These are phyloP conservation scores for Hyaloscypha hepaticicola DNA, from an alignment of 495 filamentous ascomycete species.

Conservation along the genomic window DNA sequence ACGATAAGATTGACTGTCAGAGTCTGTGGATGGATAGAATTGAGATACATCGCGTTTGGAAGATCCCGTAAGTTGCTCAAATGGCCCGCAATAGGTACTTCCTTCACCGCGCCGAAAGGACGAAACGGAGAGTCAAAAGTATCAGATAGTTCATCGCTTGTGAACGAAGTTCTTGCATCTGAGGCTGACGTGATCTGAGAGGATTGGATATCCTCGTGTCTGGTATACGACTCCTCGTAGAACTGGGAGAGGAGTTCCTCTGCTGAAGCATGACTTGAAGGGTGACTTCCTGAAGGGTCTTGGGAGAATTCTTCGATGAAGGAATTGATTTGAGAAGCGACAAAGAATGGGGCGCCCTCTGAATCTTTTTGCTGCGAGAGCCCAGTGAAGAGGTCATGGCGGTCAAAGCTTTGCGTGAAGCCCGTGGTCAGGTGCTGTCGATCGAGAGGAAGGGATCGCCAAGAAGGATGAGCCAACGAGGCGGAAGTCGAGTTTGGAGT, in stretches of 20 bases:
- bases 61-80: slow-evolving; percentile 69
- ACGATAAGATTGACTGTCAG: slow-evolving; percentile 76
- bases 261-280: slow-evolving; percentile 16
- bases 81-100: slow-evolving; percentile 29
- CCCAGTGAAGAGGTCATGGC: slow-evolving; percentile 38
- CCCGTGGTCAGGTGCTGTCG: slow-evolving; percentile 39
- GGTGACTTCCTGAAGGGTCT: slow-evolving; percentile 28
- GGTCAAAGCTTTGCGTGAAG: slow-evolving; percentile 44
- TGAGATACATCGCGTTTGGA: slow-evolving; percentile 66
- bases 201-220: slow-evolving; percentile 56
- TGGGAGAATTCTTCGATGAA: slow-evolving; percentile 27
- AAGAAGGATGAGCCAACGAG: slow-evolving; percentile 37
- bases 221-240: slow-evolving; percentile 69
- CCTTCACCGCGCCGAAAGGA: neutral
- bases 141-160: slow-evolving; percentile 14
- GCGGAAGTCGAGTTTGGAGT: slow-evolving; percentile 24
- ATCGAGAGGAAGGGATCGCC: slow-evolving; percentile 48
- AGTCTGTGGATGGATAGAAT: slow-evolving; percentile 72
- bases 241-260: slow-evolving; percentile 57
- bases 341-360: slow-evolving; percentile 49
- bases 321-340: slow-evolving; percentile 38
- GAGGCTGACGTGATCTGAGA: slow-evolving; percentile 45
- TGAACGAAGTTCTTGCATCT: slow-evolving; percentile 14
- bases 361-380: slow-evolving; percentile 40
- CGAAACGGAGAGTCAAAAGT: slow-evolving; percentile 1